These are phyloP conservation scores for Pseudonectria buxi DNA, from an alignment of 2,329 filamentous ascomycete species.

Conservation along the genomic window DNA sequence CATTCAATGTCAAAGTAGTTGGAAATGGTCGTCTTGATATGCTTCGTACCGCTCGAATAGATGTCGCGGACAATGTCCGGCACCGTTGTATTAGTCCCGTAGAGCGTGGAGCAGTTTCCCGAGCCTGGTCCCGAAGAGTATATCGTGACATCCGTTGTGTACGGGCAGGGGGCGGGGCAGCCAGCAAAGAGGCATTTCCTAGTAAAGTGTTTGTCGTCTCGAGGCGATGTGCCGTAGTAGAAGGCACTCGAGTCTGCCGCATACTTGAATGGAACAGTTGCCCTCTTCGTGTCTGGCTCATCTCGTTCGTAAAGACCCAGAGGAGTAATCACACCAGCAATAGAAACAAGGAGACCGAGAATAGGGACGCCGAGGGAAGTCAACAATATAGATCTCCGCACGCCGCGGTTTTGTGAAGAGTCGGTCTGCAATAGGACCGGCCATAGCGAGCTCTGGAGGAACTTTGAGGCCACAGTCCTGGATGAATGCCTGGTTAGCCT, in stretches of 20 bases:
- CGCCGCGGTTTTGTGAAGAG: slow-evolving; percentile 23
- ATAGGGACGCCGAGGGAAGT: slow-evolving; percentile 17
- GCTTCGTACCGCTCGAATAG: slow-evolving; percentile 30
- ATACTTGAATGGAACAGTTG: slow-evolving; percentile 28
- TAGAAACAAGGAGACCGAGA: slow-evolving; percentile 25
- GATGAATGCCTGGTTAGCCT: neutral
- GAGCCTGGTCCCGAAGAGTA: slow-evolving; percentile 14
- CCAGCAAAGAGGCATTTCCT: slow-evolving; percentile 20
- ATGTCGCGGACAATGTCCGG: slow-evolving; percentile 27
- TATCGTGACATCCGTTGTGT: slow-evolving; percentile 10
- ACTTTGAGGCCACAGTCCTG: slow-evolving; percentile 13
- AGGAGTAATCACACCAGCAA: slow-evolving; percentile 40
- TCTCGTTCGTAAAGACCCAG: slow-evolving; percentile 36
- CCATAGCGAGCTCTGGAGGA: slow-evolving; percentile 36
- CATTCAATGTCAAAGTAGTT: slow-evolving; percentile 38
- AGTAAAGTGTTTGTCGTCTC: slow-evolving; percentile 16
- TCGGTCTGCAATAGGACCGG: slow-evolving; percentile 34
- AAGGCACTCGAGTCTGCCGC: slow-evolving; percentile 30
- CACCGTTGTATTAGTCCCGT: slow-evolving; percentile 19
- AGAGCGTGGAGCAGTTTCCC: slow-evolving; percentile 7
- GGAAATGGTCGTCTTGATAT: slow-evolving; percentile 26
- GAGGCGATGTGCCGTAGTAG: slow-evolving; percentile 31
- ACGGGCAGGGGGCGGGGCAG: slow-evolving; percentile 18
- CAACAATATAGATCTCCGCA: slow-evolving; percentile 17
- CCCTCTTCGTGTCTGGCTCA: slow-evolving; percentile 2